Evolutionary conservation across 805 yeast genomes (phyloP).

Genomic region (Candida wancherniae): DNA sequence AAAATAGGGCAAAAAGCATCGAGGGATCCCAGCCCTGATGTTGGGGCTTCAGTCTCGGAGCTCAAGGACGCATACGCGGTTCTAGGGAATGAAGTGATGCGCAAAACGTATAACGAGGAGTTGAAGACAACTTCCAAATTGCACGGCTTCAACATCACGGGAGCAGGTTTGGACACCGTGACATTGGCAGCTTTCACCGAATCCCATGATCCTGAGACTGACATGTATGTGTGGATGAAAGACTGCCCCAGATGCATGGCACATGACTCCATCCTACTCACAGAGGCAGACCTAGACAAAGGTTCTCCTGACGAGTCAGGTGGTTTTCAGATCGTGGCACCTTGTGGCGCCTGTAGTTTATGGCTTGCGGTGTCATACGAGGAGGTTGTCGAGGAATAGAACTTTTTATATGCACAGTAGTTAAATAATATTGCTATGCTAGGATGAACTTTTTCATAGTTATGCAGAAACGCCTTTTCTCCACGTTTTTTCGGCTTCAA

Average conservation of each 20-base stretch:
- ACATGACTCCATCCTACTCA: constrained; percentile 49
- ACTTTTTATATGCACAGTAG: too few relatives aligned
- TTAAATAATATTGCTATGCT: too few relatives aligned
- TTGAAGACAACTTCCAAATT: constrained; percentile 30
- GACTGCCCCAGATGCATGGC: constrained; percentile 67
- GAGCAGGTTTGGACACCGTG: constrained; percentile 66
- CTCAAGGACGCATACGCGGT: constrained; percentile 63
- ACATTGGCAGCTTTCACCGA: constrained; percentile 58
- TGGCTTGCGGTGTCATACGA: constrained; percentile 76
- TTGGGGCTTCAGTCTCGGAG: constrained; percentile 3
- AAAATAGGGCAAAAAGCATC: constrained; percentile 31
- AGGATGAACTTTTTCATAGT: constrained; percentile 1
- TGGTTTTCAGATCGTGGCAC: constrained; percentile 62
- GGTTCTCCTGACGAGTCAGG: constrained; percentile 51
- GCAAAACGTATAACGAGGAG: constrained; percentile 50
- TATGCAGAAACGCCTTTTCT: background rate
- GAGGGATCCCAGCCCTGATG: background rate
- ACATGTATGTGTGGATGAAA: constrained; percentile 31
- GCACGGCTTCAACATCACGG: constrained; percentile 40
- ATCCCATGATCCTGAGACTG: constrained; percentile 27
- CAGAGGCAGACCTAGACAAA: constrained; percentile 56
- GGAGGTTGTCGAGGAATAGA: constrained; percentile 30
- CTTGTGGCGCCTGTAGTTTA: constrained; percentile 77
- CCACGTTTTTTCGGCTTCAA: constrained; percentile 52
- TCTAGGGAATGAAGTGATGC: constrained; percentile 36